These are phyloP conservation scores for Plasmodium malariae DNA, from an alignment of 169 alveolate genomes.

Conservation along the genomic window DNA sequence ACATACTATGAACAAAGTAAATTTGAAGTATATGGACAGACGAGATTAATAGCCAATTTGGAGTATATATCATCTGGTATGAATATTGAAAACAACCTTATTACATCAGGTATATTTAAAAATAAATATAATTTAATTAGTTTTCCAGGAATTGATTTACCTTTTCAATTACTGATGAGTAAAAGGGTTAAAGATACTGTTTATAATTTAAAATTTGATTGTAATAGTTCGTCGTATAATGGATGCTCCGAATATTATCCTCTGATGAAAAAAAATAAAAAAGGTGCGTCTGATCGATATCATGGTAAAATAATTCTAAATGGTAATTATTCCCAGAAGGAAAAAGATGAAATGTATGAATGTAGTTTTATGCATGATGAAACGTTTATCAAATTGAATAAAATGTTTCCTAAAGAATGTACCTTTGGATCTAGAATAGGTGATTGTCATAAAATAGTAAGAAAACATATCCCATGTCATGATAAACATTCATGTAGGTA, in stretches of 20 bases:
- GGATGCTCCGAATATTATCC: constrained; percentile 80
- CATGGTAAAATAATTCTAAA: constrained; percentile 37
- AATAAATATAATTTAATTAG: constrained; percentile 60
- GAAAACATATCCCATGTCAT: constrained; percentile 71
- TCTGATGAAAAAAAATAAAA: constrained; percentile 64
- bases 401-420: constrained; percentile 79
- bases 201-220: constrained; percentile 79
- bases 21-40: constrained; percentile 79
- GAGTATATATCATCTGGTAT: constrained; percentile 79
- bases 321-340: constrained; percentile 42
- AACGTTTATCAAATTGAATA: constrained; percentile 63
- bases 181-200: constrained; percentile 56
- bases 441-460: constrained; percentile 73
- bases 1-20: constrained; percentile 80
- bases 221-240: constrained; percentile 68
- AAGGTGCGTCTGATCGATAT: background rate
- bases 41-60: constrained; percentile 74
- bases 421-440: constrained; percentile 79
- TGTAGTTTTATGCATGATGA: constrained; percentile 75
- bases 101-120: constrained; percentile 49
- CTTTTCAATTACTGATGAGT: constrained; percentile 55
- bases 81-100: constrained; percentile 45
- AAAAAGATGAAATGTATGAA: constrained; percentile 61
- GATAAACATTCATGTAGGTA: constrained; percentile 52
- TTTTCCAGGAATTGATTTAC: constrained; percentile 60